These are phyloP conservation scores for Cytospora leucostoma DNA, from an alignment of 2,329 filamentous ascomycete genomes.

Conservation along the genomic window DNA sequence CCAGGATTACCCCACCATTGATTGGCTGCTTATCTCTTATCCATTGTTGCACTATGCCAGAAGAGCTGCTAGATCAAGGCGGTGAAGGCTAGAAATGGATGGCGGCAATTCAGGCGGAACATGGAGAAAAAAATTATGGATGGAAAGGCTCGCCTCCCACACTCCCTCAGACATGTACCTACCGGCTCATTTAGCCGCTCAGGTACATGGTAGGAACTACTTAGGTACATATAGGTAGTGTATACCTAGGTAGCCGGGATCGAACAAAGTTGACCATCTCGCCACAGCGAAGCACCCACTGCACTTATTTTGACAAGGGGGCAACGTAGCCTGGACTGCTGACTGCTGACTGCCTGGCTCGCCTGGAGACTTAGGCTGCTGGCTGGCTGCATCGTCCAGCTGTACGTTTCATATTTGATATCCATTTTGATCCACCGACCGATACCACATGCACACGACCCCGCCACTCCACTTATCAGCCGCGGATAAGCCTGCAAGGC, in stretches of 20 bases:
- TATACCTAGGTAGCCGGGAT: too few relatives aligned
- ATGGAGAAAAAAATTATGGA: not conserved
- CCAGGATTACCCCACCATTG: constrained; percentile 33
- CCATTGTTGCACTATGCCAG: constrained; percentile 28
- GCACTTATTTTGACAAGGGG: too few relatives aligned
- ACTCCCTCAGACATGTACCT: not conserved
- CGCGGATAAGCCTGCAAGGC: too few relatives aligned
- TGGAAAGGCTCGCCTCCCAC: not conserved
- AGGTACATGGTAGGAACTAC: not conserved
- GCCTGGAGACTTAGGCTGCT: constrained; percentile 17
- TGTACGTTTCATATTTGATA: not conserved
- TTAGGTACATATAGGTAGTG: too few relatives aligned
- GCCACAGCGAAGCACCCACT: too few relatives aligned
- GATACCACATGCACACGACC: not conserved
- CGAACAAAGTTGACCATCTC: too few relatives aligned
- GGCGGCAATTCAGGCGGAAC: constrained; percentile 31
- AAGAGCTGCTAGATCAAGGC: constrained; percentile 31
- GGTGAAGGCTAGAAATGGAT: constrained; percentile 30
- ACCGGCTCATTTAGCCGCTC: not conserved
- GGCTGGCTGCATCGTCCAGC: constrained; percentile 15
- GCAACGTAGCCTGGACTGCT: too few relatives aligned
- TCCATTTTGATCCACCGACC: not conserved
- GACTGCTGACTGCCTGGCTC: not conserved
- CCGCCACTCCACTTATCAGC: too few relatives aligned
- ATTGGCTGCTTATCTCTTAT: constrained; percentile 31